Base-by-base conservation (phyloP, 2,329 filamentous ascomycete species). In the Scedosporium minutisporum region DNA sequence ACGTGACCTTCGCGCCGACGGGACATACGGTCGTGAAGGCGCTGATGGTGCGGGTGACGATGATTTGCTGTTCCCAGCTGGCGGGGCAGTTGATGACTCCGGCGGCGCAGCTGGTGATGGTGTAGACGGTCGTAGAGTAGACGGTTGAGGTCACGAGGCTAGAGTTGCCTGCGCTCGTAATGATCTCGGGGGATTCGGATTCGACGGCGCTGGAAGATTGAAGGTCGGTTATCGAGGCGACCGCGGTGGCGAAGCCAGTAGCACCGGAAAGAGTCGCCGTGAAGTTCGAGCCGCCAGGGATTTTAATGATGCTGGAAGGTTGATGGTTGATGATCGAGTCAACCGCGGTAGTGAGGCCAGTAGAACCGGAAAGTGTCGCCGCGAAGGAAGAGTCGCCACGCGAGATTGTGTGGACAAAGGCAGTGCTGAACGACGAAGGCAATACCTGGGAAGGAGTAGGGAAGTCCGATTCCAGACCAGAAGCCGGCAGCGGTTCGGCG, bases 31-130 rank as follows among this genome's bases (percentile, higher is more conserved):
- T 63, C 12, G 62, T 60, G 41, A 58, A 44, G 16, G 41, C 9
- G 38, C 21, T 25, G 38, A 58, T 12, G 41, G 58, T 58, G 46
- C 46, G 48, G 23, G 71, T 68, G 42, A 76, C 63, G 33, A 70
- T 72, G 25, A 72, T 67, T 42, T 69, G 69, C 38, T 73, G 72
- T 62, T 68, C 69, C 71, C 72, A 73, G 18, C 69, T 68, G 46
- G 72, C 70, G 25, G 75, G 75, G 69, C 75, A 77, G 72, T 77
- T 76, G 64, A 73, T 64, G 18, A 74, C 73, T 3, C 69, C 68
- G 46, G 70, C 71, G 60, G 71, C 73, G 63, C 75, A 77, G 62
- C 68, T 70, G 23, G 75, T 77, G 41, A 76, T 64, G 27, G 70
- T 71, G 66, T 69, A 71, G 18, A 64, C 63, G n/a, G 66, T 66